Base-by-base conservation (phyloP, 345 rosid species). In the Citrus sp. region DNA sequence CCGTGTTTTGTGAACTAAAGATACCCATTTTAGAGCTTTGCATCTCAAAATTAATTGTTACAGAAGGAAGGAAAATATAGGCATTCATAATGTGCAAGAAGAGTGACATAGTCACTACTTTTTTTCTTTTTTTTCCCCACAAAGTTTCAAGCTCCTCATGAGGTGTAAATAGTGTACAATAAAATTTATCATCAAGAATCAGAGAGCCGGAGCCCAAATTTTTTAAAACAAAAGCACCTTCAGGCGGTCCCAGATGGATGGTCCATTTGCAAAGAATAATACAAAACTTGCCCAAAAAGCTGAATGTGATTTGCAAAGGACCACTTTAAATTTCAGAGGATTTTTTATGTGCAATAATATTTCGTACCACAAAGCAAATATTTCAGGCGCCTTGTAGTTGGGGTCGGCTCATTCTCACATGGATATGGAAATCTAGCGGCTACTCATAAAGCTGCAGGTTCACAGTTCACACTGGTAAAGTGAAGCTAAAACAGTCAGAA, bases 351-450 rank as follows among this genome's bases (percentile, higher is more conserved):
- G 7, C 4, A 69, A 42, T 69, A 19, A 67, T 34, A 16, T 19
- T 30, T 68, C 51, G 71, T 49, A 13, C 59, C 67, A 63, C 28
- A 22, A 2, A 59, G 28, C 68, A 3, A 16, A 66, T 37, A 74
- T 81, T 77, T 79, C 77, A 55, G 51, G 51, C 83, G 77, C 61
- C 56, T 78, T 61, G 63, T 66, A 59, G 58, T 64, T 62, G 51
- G 75, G 79, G 79, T 81, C 83, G 55, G 74, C 46, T 82, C 82
- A 77, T 6, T 18, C 5, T 46, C 51, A 13, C 3, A 54, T 72
- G 37, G 80, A 67, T 51, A 77, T 37, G 37, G 54, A 46, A 74
- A 85, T 80, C 85, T 79, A 74, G 77, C 65, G 74, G 77, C 66
- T 58, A 12, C 27, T 46, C 10, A 65, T 60, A 42, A 73, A 74